Conservation (phyloP, 306 rosid species). For the Sindora glabra region DNA sequence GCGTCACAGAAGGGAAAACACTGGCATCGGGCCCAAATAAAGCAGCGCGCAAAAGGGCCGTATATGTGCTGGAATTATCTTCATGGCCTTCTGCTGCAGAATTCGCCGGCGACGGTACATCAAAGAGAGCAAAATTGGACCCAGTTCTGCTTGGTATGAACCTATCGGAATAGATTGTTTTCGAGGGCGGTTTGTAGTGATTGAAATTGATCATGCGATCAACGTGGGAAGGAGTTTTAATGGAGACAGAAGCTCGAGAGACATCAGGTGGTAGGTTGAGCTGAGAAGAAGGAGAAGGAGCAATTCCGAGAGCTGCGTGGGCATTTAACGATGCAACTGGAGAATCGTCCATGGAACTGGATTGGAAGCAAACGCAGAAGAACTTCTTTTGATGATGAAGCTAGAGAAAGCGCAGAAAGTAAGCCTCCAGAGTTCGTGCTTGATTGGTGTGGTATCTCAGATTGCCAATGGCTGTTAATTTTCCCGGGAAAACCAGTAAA, state of each 20-base stretch:
- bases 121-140: conserved; percentile 70
- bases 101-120: conserved; percentile 31
- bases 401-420: neutral
- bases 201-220: conserved; percentile 67
- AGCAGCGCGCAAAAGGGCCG: conserved; percentile 66
- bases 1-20: conserved; percentile 48
- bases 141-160: conserved; percentile 86
- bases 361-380: no score
- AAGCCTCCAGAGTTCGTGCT: neutral
- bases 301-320: conserved; percentile 22
- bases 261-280: conserved; percentile 32
- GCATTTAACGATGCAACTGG: conserved; percentile 1
- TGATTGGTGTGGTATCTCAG: neutral
- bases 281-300: conserved; percentile 20
- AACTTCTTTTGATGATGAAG: neutral
- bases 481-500: conserved; percentile 42
- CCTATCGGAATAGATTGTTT: conserved; percentile 86
- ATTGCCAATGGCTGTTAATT: conserved; percentile 15
- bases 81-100: conserved; percentile 37
- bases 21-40: conserved; percentile 76
- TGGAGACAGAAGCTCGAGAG: conserved; percentile 28
- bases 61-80: conserved; percentile 45
- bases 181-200: conserved; percentile 66
- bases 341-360: conserved; percentile 61
- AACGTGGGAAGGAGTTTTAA: conserved; percentile 45